Evolutionary conservation across 1,284 basidiomycete species (phyloP), one percentile per base, ranked within the genome.

Genomic region (Earliella scabrosa): DNA sequence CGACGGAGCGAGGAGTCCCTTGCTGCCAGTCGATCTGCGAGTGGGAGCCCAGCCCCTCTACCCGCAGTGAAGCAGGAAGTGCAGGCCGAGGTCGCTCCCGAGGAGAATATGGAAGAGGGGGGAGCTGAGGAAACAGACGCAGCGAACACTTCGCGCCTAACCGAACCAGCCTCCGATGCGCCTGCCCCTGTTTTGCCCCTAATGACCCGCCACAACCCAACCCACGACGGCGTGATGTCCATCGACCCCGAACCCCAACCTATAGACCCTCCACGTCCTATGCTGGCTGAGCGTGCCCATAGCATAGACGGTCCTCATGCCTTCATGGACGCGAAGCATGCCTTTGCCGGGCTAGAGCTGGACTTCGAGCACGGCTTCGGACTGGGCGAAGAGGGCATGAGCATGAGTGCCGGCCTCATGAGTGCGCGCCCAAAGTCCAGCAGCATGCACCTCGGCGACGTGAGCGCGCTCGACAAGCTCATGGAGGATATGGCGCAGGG

Each of bases 401-500:
- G 56, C 44, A 44, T 50, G 13, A 65, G 57, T 36, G 50, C 63
- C 0, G 63, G 59, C 18, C 47, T 64, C 9, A 38, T 66, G 9
- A 40, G 45, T 13, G 24, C 57, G 13, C 60, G 60, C 2, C 40
- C 45, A 26, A 47, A 56, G 46, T 26, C 69, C 16, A 58, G 61
- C 39, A 43, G 55, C 40, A 50, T 73, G 14, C 81, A 86, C 62
- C 80, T 90, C 11, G 81, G 82, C 55, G 87, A 90, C 52, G 88
- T 90, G 81, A 90, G 87, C 62, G 90, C 90, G 4, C 77, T 93
- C 47, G 91, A 93, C 66, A 75, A 86, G 54, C 76, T 93, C 34
- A 88, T 90, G 82, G 87, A 90, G 56, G 83, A 90, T 60, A 88
- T 91, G 32, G 85, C 83, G 78, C 29, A 68, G 76, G 49, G 54